These are phyloP conservation scores for Skeletonema marinoi DNA, from an alignment of 108 stramenopile species.

Conservation along the genomic window DNA sequence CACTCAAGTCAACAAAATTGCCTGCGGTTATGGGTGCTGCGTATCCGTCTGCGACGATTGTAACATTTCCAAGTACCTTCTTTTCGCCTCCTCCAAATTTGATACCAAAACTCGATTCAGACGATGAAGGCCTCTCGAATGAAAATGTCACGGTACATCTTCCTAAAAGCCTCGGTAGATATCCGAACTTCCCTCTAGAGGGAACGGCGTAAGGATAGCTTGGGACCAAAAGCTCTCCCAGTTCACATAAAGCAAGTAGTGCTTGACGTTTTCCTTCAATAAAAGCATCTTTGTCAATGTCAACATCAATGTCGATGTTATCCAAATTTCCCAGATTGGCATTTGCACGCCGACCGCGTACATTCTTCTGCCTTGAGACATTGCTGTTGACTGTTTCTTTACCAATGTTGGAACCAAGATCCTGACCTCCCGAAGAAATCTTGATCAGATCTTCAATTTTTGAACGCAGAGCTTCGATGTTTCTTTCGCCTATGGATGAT, in stretches of 20 bases:
- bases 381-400: conserved; percentile 29
- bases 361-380: background rate
- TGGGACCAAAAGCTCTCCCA: conserved; percentile 74
- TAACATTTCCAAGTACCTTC: conserved; percentile 71
- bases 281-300: conserved; percentile 33
- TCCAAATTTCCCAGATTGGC: conserved; percentile 3
- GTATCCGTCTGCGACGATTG: conserved; percentile 85
- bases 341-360: conserved; percentile 1
- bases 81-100: conserved; percentile 28
- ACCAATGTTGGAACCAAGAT: conserved; percentile 35
- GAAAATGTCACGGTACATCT: conserved; percentile 77
- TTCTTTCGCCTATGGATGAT: conserved; percentile 65
- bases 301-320: conserved; percentile 16
- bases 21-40: conserved; percentile 86
- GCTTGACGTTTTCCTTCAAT: conserved; percentile 40
- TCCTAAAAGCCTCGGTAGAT: conserved; percentile 76
- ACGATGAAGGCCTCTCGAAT: conserved; percentile 50
- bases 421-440: conserved; percentile 39
- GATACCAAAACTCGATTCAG: conserved; percentile 25
- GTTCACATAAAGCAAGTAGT: conserved; percentile 63
- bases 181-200: conserved; percentile 73
- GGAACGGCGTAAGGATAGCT: conserved; percentile 76
- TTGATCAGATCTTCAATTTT: conserved; percentile 49
- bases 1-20: conserved; percentile 78
- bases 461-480: conserved; percentile 58